These are phyloP conservation scores for Globisporangium splendens DNA, from an alignment of 352 stramenopile genomes.

Conservation along the genomic window DNA sequence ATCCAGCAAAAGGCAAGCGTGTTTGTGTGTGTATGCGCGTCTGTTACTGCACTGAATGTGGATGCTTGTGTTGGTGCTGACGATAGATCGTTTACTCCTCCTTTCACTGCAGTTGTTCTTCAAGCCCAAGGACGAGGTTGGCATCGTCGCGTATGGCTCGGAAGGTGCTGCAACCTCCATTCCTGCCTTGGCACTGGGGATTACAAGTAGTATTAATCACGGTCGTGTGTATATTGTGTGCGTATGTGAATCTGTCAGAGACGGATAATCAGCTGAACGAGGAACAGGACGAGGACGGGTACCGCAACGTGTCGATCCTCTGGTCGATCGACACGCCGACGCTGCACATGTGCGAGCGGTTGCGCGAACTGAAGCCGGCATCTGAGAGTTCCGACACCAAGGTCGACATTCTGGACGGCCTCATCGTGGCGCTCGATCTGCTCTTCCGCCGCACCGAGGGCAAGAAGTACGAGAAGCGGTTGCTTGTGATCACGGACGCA, in stretches of 20 bases:
- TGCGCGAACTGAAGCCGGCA: slow-evolving; percentile 34
- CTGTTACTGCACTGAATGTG: background rate
- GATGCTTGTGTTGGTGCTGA: background rate
- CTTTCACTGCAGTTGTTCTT: slow-evolving; percentile 51
- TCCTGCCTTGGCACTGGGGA: background rate
- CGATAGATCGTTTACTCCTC: no score
- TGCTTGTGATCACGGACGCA: slow-evolving; percentile 79
- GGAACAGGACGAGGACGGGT: slow-evolving; percentile 52
- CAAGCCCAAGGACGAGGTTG: slow-evolving; percentile 76
- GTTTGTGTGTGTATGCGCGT: background rate
- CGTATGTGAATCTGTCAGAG: slow-evolving; percentile 20
- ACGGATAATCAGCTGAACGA: slow-evolving; percentile 81
- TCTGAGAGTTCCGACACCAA: slow-evolving; percentile 20
- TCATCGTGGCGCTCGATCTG: slow-evolving; percentile 82
- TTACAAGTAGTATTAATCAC: no score
- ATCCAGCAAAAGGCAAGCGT: slow-evolving; percentile 61
- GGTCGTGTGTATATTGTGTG: background rate
- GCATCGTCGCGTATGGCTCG: slow-evolving; percentile 73
- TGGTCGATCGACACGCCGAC: slow-evolving; percentile 59
- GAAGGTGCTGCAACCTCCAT: slow-evolving; percentile 19
- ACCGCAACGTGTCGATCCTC: slow-evolving; percentile 62
- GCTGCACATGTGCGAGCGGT: slow-evolving; percentile 53
- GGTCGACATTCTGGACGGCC: slow-evolving; percentile 71
- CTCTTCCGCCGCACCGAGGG: slow-evolving; percentile 66
- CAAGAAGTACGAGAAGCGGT: slow-evolving; percentile 75